Conservation (phyloP, 495 filamentous ascomycete species). For the Trichoderma orchidacearum region DNA sequence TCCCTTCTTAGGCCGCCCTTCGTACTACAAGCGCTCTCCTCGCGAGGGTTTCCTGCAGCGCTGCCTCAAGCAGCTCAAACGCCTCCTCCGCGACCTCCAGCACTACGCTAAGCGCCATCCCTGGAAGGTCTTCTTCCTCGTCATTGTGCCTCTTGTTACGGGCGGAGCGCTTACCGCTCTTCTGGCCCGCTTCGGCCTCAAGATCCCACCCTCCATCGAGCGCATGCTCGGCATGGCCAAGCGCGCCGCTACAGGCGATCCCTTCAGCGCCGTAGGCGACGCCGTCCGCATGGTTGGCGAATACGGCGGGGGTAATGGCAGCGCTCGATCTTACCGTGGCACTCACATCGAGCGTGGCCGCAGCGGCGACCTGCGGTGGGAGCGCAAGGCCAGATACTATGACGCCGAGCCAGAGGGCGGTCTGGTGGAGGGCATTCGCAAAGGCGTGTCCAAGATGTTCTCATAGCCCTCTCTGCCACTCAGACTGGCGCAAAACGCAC, state of each 20-base stretch:
- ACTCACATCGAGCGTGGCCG: constrained; percentile 13
- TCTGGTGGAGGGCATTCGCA: constrained; percentile 30
- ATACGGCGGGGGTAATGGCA: constrained; percentile 7
- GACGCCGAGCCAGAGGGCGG: constrained; percentile 12
- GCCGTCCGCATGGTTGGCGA: constrained; percentile 28
- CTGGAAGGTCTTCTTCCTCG: constrained; percentile 69
- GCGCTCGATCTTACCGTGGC: background rate
- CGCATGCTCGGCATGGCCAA: constrained; percentile 40
- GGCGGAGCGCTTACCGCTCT: constrained; percentile 65
- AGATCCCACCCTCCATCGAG: constrained; percentile 47
- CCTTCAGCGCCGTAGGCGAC: constrained; percentile 38
- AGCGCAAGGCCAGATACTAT: constrained; percentile 20
- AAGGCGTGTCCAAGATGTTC: constrained; percentile 53
- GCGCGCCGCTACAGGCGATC: constrained; percentile 36
- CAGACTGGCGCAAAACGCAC: background rate
- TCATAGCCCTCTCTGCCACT: constrained; percentile 21
- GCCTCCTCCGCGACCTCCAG: constrained; percentile 57
- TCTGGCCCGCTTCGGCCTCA: constrained; percentile 59
- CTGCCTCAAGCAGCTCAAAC: constrained; percentile 54
- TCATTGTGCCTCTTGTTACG: constrained; percentile 71
- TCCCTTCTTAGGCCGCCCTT: constrained; percentile 27
- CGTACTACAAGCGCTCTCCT: constrained; percentile 60
- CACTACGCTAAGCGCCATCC: constrained; percentile 68
- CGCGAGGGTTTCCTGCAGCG: constrained; percentile 62
- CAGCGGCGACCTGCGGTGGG: constrained; percentile 22